These are phyloP conservation scores for Chaetothyriales sp. DNA, from an alignment of 2,329 filamentous ascomycete genomes.

Conservation along the genomic window DNA sequence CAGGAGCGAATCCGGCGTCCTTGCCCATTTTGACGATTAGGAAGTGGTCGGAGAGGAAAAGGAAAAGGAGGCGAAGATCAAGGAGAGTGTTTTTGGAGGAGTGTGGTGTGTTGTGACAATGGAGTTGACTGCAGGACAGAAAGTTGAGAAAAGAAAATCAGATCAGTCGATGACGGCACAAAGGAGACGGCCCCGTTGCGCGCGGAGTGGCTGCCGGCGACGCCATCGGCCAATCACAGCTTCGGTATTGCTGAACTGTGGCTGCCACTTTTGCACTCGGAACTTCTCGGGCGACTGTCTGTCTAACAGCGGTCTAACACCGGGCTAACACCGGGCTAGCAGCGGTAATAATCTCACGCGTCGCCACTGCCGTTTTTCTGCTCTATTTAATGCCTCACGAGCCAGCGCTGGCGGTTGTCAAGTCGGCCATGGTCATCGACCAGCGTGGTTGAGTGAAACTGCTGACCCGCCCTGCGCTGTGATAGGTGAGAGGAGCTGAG, in stretches of 20 bases:
- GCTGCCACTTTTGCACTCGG: not conserved
- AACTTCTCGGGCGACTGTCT: not conserved
- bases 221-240: not conserved
- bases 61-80: conserved; percentile 2
- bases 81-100: conserved; percentile 3
- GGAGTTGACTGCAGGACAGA: conserved; percentile 7
- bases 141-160: conserved; percentile 6
- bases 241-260: not conserved
- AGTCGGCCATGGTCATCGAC: not conserved
- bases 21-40: conserved; percentile 14
- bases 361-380: too few relatives aligned
- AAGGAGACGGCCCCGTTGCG: not conserved
- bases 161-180: not conserved
- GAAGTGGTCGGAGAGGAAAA: conserved; percentile 1
- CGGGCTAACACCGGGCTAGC: too few relatives aligned
- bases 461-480: not conserved
- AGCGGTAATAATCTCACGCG: not conserved
- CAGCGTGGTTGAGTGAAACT: not conserved
- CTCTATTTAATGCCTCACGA: not conserved
- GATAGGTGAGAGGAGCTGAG: not conserved
- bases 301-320: too few relatives aligned
- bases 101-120: conserved; percentile 6
- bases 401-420: not conserved
- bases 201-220: not conserved
- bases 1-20: conserved; percentile 14